Conservation (phyloP, 164 flowering plant genomes). For the Paratinospora sagittata region DNA sequence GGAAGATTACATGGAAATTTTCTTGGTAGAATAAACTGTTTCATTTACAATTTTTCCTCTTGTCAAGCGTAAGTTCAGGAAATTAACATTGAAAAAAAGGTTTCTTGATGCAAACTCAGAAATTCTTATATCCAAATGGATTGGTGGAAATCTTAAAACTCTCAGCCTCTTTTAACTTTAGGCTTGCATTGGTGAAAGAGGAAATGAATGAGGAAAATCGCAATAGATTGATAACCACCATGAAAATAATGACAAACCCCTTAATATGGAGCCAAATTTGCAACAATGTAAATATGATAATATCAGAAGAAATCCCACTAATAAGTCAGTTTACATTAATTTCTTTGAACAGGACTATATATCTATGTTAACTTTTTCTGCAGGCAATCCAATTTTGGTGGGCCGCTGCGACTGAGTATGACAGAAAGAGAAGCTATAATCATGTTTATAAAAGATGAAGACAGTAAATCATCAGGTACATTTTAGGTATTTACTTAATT, state of each 20-base stretch:
- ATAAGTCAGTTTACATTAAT: neutral
- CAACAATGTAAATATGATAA: neutral
- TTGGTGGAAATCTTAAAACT: neutral
- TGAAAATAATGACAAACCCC: neutral
- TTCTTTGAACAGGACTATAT: no score
- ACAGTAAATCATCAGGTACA: neutral
- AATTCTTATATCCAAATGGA: neutral
- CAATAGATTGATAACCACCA: neutral
- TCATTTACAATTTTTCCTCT: neutral
- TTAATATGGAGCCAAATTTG: neutral
- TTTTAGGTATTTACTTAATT: neutral
- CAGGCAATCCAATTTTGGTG: neutral
- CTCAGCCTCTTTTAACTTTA: neutral
- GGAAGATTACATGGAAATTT: no score
- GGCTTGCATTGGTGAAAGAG: neutral
- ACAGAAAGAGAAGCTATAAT: neutral
- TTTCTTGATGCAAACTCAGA: neutral
- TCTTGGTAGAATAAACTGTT: no score
- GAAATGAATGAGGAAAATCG: neutral
- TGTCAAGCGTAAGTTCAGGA: neutral
- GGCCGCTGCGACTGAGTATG: neutral
- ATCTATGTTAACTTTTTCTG: neutral
- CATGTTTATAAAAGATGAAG: neutral
- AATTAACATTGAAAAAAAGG: neutral
- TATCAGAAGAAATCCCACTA: neutral